Base-by-base conservation (phyloP, 2,329 filamentous ascomycete genomes). In the Alternaria sp. region DNA sequence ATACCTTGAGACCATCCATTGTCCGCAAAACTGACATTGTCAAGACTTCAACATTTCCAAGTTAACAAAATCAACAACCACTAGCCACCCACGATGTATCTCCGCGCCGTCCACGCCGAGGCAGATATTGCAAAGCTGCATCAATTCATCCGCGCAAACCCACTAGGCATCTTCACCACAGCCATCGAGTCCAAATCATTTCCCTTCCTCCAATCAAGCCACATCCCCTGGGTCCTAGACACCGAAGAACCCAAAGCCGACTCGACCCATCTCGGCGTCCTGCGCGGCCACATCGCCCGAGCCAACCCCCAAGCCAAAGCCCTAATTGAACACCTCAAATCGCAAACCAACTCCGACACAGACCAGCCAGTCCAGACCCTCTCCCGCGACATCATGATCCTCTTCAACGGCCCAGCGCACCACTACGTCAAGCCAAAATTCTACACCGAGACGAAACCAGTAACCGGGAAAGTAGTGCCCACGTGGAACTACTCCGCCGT, bases 241-340 rank as follows among this genome's bases (percentile, higher is more conserved):
- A 1, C 89, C 86, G 46, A 64, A 30, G 56, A 71, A 36, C 32
- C 32, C 26, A 47, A 61, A 21, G 0, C 46, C 79, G 10, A 74
- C 71, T 0, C 79, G 84, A 66, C 83, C 85, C 0, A 79, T 85
- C 13, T 82, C 1, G 83, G 81, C 3, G 73, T 71, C 4, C 81
- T 92, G 4, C 83, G 88, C 3, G 89, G 87, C 4, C 90, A 92
- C 68, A 76, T 91, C 26, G 89, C 89, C 0, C 81, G 85, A 28
- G 81, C 82, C 36, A 92, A 92, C 67, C 89, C 89, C 0, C 89
- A 91, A 67, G 81, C 81, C 70, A 90, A 90, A 73, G 83, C 85
- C 19, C 82, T 91, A 61, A 85, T 89, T 47, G 66, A 85, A 82
- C 19, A 76, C 76, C 11, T 46, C 12, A 9, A 46, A 15, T 46